Evolutionary conservation across 1,139 yeast species (phyloP), one percentile per base, ranked within the genome.

Genomic region (Nakaseomyces uthaithaninus): DNA sequence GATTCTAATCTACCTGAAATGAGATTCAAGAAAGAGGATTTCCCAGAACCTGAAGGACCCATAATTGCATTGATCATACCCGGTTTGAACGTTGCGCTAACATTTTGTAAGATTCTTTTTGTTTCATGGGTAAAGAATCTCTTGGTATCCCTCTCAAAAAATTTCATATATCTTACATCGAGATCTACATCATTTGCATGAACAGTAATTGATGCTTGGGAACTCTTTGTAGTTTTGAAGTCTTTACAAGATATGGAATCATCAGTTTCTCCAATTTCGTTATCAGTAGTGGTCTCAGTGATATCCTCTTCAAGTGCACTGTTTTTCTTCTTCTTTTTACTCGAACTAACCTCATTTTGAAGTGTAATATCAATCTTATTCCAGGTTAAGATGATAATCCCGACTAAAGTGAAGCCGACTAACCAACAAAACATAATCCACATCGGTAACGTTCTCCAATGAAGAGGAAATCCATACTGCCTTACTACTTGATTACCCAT

Each of bases 1-100:
- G 80, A 71, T 16, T 68, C 66, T 11, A 80, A 58, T 44, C 94
- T 66, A 17, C 80, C 76, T 11, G 93, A 78, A 33, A 85, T 65
- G 38, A 71, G 65, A 52, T 81, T 84, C 42, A 85, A 63, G 23
- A 84, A 60, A 0, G 94, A 80, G 0, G 93, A 79, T 55, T 85
- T 85, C 3, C 94, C 95, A 5, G 87, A 77, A 0, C 94, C 94
- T 1, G 93, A 82, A 0, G 94, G 94, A 0, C 95, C 95, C 81
- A 85, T 77, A 27, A 85, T 82, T 0, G 83, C 91, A 60, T 84
- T 85, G n/a, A 85, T 68, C 36, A 75, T 68, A 4, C 81, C 75
- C 2, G 83, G 75, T 30, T 66, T 62, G 58, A 85, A 84, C 4
- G 55, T 53, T 0, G 87, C 86, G 45, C 68, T 64, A 6, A 84